These are phyloP conservation scores for Nicotiana otophora DNA, from an alignment of 257 asterid species.

Conservation along the genomic window DNA sequence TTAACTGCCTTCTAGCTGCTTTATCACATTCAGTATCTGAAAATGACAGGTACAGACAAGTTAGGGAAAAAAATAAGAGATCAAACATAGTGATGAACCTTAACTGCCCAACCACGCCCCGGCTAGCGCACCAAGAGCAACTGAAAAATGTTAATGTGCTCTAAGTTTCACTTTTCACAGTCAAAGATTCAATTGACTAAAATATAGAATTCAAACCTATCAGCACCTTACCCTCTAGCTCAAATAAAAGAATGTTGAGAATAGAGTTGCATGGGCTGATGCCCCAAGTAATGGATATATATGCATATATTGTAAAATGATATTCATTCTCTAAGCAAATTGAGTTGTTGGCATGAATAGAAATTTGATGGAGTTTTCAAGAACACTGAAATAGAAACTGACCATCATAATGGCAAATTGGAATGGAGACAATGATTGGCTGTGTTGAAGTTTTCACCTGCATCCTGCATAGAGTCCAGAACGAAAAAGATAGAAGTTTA, in stretches of 20 bases:
- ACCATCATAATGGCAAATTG: slow-evolving; percentile 84
- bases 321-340: neutral
- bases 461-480: slow-evolving; percentile 60
- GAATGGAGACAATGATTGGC: slow-evolving; percentile 83
- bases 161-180: neutral
- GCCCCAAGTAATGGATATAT: neutral
- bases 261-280: neutral
- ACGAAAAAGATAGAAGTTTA: neutral
- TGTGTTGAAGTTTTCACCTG: slow-evolving; percentile 83
- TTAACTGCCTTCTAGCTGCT: slow-evolving; percentile 69
- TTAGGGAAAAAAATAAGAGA: neutral
- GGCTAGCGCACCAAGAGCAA: neutral
- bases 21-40: slow-evolving; percentile 76
- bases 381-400: slow-evolving; percentile 26
- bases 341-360: neutral
- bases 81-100: neutral
- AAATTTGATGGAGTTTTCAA: neutral
- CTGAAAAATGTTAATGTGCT: neutral
- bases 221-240: neutral
- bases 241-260: neutral
- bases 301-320: neutral
- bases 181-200: neutral
- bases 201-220: neutral
- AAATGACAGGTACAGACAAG: slow-evolving; percentile 1
- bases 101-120: neutral